Evolutionary conservation across 768 basidiomycete genomes (phyloP).

Genomic region (Polyporus arcularius): DNA sequence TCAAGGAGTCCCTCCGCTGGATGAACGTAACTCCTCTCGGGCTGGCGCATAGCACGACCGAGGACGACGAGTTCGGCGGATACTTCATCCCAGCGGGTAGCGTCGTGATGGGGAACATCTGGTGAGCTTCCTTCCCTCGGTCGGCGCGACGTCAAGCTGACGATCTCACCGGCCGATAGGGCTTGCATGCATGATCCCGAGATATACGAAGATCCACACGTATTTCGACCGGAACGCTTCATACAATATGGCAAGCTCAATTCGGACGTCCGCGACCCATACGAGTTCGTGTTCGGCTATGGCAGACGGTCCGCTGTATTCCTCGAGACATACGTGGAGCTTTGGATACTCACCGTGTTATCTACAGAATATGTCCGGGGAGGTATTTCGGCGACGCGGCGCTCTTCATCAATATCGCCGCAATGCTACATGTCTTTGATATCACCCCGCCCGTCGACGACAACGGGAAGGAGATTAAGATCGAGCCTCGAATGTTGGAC

Average conservation of each 20-base stretch:
- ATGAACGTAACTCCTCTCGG: constrained; percentile 10
- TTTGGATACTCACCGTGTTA: not conserved
- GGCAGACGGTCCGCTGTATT: constrained; percentile 7
- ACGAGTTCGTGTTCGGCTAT: constrained; percentile 7
- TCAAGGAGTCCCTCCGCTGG: constrained; percentile 19
- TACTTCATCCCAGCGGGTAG: constrained; percentile 38
- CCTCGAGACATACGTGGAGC: not conserved
- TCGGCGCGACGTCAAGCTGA: not conserved
- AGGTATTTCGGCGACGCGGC: not conserved
- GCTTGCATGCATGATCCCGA: constrained; percentile 8
- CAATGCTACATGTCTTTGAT: constrained; percentile 16
- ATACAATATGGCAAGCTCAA: constrained; percentile 6
- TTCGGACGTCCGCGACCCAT: constrained; percentile 1
- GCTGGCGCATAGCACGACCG: constrained; percentile 32
- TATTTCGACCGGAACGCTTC: constrained; percentile 16
- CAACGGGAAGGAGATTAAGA: constrained; percentile 1
- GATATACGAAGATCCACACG: constrained; percentile 4
- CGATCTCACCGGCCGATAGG: not conserved
- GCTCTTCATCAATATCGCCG: constrained; percentile 17
- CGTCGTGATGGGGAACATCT: constrained; percentile 16
- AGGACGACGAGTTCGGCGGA: constrained; percentile 42
- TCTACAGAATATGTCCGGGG: constrained; percentile 5
- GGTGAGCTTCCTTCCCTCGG: not conserved
- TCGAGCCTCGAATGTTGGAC: not conserved
- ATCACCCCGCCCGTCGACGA: constrained; percentile 8